Base-by-base conservation (phyloP, 352 stramenopile genomes). In the Pseudoperonospora humuli region DNA sequence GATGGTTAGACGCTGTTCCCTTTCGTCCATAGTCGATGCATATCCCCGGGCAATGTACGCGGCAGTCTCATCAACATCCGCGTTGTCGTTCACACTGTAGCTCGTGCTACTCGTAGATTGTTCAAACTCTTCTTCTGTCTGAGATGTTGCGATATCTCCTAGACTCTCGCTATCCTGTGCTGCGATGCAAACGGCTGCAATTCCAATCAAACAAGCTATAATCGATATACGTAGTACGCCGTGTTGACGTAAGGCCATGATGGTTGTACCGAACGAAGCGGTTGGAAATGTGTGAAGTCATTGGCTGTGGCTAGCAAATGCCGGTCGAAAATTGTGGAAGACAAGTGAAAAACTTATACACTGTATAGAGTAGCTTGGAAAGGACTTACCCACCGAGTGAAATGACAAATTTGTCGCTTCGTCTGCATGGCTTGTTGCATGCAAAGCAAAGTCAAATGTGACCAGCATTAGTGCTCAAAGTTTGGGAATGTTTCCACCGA, bases 21-120 rank as follows among this genome's bases (percentile, higher is more conserved):
- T 40, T 2, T 71, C 46, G 1, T 43, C 14, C 35, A 71, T 51
- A 1, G 45, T 61, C 1, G 57, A 57, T 3, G 57, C 61, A 24
- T 66, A 64, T n/a, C 57, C 57, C 27, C 60, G 40, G 3, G 61
- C 57, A 17, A 71, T 33, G n/a, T 68, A 71, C 23, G 26, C 39
- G 3, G 57, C 57, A 28, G 36, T 50, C 2, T 59, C 40, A 23
- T 50, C 35, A 24, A 45, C 34, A 6, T 36, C 32, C 13, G 18
- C 50, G 40, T 34, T 29, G 15, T 33, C 57, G 18, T 20, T 40
- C 20, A 9, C 51, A 7, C 10, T 46, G 10, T 39, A 28, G 2
- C 10, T 26, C 15, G 24, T 27, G 27, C 14, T 42, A 26, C 13
- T 48, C 5, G 33, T 23, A 2, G 37, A 41, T 7, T 33, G 45